Percentiles rank a stretch among this genome's conserved stretches.
These are phyloP conservation scores for Neurospora sp. DNA, from an alignment of 2,329 filamentous ascomycete species.

Conservation along the genomic window DNA sequence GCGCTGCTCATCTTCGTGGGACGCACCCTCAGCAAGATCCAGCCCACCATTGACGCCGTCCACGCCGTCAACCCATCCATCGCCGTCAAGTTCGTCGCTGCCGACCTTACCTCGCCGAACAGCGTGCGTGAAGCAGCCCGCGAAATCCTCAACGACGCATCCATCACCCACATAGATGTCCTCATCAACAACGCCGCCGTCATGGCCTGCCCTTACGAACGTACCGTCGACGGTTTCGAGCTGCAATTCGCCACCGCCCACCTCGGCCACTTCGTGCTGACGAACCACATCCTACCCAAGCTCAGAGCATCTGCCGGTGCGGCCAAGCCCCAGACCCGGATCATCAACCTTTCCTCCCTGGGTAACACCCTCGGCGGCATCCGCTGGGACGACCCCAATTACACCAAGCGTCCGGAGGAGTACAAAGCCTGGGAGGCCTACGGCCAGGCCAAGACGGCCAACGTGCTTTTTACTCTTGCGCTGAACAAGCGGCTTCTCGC, in stretches of 20 bases:
- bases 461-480: constrained; percentile 31
- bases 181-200: constrained; percentile 35
- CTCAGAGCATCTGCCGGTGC: constrained; percentile 1
- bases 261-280: constrained; percentile 25
- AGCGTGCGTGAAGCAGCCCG: constrained; percentile 24
- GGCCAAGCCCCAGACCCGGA: constrained; percentile 11
- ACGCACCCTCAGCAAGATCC: constrained; percentile 18
- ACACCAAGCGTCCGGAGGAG: constrained; percentile 14
- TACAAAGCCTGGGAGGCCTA: constrained; percentile 30
- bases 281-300: constrained; percentile 27
- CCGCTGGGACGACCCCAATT: constrained; percentile 22
- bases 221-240: constrained; percentile 23
- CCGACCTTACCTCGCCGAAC: constrained; percentile 21
- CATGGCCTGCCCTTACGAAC: constrained; percentile 27
- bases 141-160: constrained; percentile 20
- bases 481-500: constrained; percentile 23
- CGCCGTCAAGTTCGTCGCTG: constrained; percentile 19
- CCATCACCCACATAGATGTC: constrained; percentile 27
- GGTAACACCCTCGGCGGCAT: constrained; percentile 16
- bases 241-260: constrained; percentile 25
- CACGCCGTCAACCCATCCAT: constrained; percentile 14
- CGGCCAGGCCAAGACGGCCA: constrained; percentile 35
- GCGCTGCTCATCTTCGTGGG: constrained; percentile 22
- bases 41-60: constrained; percentile 21
- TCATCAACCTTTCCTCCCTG: constrained; percentile 10